Percentiles rank a stretch among this genome's conserved stretches.
phyloP scores from a whole-genome alignment of 208 protist species.

The Naegleria fowleri region DNA sequence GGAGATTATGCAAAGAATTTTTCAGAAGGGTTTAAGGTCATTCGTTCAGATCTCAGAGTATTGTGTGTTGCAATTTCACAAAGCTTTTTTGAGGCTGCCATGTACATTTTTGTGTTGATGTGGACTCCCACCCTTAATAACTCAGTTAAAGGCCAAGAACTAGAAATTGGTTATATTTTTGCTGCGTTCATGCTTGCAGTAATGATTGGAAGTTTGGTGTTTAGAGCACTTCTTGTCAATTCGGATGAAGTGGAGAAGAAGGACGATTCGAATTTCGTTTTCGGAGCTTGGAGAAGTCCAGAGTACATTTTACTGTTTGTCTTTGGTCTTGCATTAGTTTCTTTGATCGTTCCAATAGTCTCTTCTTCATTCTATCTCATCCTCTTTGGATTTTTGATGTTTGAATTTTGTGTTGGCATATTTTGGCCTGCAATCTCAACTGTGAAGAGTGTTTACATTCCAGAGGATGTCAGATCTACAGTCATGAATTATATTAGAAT shows the following conservation, averaged over 20 bases:
- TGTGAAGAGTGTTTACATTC: constrained; percentile 42
- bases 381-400: constrained; percentile 37
- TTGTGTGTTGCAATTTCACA: constrained; percentile 56
- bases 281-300: neutral
- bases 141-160: neutral
- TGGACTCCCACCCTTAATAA: constrained; percentile 69
- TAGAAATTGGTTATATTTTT: constrained; percentile 59
- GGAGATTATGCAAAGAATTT: constrained; percentile 32
- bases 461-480: constrained; percentile 45
- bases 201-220: constrained; percentile 29
- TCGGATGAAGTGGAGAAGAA: neutral
- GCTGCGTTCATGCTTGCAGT: constrained; percentile 60
- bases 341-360: neutral
- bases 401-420: constrained; percentile 44
- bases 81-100: constrained; percentile 68
- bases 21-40: constrained; percentile 19
- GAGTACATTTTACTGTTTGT: neutral
- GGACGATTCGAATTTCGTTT: neutral
- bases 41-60: constrained; percentile 41
- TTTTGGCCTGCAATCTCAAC: constrained; percentile 47
- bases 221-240: neutral
- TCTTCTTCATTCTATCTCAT: neutral
- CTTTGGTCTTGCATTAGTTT: neutral
- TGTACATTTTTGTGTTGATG: constrained; percentile 77
- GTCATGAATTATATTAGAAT: constrained; percentile 51